phyloP scores from a whole-genome alignment of 208 protist genomes.

The Acanthamoeba lenticulata region DNA sequence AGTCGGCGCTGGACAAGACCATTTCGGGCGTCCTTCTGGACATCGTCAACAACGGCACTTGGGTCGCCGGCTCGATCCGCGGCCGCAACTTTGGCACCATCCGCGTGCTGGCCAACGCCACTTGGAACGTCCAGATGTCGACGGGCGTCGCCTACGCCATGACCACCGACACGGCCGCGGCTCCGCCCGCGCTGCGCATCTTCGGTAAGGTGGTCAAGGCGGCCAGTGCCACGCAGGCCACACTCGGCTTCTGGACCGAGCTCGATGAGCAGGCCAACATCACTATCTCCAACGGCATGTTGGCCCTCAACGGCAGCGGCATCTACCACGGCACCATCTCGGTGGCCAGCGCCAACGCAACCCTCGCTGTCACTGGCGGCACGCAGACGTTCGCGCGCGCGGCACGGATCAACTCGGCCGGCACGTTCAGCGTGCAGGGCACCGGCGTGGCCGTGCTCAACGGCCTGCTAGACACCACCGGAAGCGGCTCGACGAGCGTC shows the following conservation, averaged over 20 bases:
- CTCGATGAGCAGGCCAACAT: slow-evolving; percentile 27
- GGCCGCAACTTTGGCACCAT: background rate
- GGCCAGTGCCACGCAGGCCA: background rate
- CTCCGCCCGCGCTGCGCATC: background rate
- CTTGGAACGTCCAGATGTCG: slow-evolving; percentile 19
- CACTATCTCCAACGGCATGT: background rate
- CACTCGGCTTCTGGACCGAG: slow-evolving; percentile 24
- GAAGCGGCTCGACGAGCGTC: background rate
- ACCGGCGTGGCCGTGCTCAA: background rate
- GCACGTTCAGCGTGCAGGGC: background rate
- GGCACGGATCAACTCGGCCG: background rate
- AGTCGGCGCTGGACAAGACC: background rate
- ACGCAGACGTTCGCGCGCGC: background rate
- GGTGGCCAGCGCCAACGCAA: background rate
- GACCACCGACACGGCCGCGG: background rate
- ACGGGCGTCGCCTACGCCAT: background rate
- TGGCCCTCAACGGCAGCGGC: slow-evolving; percentile 28
- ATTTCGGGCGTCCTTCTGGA: slow-evolving; percentile 13
- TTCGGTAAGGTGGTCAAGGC: slow-evolving; percentile 20
- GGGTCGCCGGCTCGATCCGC: slow-evolving; percentile 20
- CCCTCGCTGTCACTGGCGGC: slow-evolving; percentile 40
- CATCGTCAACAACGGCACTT: slow-evolving; percentile 25
- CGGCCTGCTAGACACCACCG: background rate
- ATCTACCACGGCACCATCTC: background rate
- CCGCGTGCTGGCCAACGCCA: slow-evolving; percentile 42